Conservation (phyloP, 768 basidiomycete genomes). For the Xerocomus brunneocitrinus region DNA sequence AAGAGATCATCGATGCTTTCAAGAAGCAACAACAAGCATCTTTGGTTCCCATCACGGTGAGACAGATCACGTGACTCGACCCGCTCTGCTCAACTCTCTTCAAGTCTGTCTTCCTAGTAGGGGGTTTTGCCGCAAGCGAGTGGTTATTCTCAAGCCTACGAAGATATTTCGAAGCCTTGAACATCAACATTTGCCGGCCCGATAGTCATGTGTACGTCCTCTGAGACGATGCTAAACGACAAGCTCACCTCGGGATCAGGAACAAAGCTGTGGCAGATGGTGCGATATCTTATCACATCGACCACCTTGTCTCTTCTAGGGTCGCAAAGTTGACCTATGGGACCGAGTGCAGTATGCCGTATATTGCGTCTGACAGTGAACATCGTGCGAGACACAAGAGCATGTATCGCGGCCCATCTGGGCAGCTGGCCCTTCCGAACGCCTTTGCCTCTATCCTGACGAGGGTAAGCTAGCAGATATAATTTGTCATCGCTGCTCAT, state of each 20-base stretch:
- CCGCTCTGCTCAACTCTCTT: background rate
- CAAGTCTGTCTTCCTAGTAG: constrained; percentile 46
- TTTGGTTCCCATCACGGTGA: constrained; percentile 30
- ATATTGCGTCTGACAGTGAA: constrained; percentile 34
- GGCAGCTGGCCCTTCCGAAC: constrained; percentile 36
- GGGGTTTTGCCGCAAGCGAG: constrained; percentile 49
- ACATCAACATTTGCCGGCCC: constrained; percentile 44
- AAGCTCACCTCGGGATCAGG: constrained; percentile 25
- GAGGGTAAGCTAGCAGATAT: constrained; percentile 27
- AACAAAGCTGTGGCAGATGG: constrained; percentile 54
- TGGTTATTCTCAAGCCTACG: constrained; percentile 45
- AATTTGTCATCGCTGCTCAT: background rate
- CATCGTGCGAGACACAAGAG: constrained; percentile 35
- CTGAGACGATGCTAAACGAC: background rate
- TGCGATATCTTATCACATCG: constrained; percentile 38
- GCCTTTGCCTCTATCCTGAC: constrained; percentile 41
- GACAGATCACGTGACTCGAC: background rate
- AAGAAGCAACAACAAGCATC: constrained; percentile 29
- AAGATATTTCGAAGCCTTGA: constrained; percentile 32
- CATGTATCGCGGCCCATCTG: constrained; percentile 35
- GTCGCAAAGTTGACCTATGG: constrained; percentile 49
- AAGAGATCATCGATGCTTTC: constrained; percentile 35
- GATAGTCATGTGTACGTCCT: constrained; percentile 50
- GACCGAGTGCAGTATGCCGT: constrained; percentile 35
- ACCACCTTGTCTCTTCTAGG: constrained; percentile 46